These are phyloP conservation scores for Hippophae tibetana DNA, from an alignment of 306 rosid genomes.

Conservation along the genomic window DNA sequence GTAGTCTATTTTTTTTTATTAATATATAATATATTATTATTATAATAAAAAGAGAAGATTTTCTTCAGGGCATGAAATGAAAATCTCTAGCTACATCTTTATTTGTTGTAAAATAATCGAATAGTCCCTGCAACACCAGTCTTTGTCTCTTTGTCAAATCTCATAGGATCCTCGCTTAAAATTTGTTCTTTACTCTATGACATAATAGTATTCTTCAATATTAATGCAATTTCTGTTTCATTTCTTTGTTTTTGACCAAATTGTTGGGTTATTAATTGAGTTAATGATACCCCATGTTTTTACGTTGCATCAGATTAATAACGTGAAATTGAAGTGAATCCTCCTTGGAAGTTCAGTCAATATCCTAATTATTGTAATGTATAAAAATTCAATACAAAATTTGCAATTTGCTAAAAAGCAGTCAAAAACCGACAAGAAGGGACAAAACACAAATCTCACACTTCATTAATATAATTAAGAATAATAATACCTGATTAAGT, in stretches of 20 bases:
- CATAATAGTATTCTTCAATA: conserved; percentile 23
- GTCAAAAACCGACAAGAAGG: conserved; percentile 26
- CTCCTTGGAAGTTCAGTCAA: conserved; percentile 1
- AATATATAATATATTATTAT: too few relatives aligned
- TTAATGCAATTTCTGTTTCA: conserved; percentile 24
- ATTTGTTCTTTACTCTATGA: conserved; percentile 26
- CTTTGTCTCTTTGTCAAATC: conserved; percentile 33
- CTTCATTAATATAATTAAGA: too few relatives aligned
- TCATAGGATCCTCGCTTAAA: conserved; percentile 36
- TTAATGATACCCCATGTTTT: not conserved
- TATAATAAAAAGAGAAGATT: conserved; percentile 48
- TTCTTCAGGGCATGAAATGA: conserved; percentile 25
- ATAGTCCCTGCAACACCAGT: conserved; percentile 45
- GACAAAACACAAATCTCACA: conserved; percentile 1
- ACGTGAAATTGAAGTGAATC: conserved; percentile 3
- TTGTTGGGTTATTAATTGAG: not conserved
- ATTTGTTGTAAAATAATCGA: conserved; percentile 42
- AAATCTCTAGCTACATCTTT: conserved; percentile 40
- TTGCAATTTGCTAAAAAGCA: conserved; percentile 14
- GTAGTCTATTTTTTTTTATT: conserved; percentile 31
- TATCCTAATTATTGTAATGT: not conserved
- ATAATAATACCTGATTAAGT: too few relatives aligned
- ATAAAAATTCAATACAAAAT: not conserved
- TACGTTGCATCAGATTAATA: not conserved
- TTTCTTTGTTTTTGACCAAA: conserved; percentile 15